Base-by-base conservation (phyloP, 2,329 filamentous ascomycete genomes). In the Aspergillus caelatus region DNA sequence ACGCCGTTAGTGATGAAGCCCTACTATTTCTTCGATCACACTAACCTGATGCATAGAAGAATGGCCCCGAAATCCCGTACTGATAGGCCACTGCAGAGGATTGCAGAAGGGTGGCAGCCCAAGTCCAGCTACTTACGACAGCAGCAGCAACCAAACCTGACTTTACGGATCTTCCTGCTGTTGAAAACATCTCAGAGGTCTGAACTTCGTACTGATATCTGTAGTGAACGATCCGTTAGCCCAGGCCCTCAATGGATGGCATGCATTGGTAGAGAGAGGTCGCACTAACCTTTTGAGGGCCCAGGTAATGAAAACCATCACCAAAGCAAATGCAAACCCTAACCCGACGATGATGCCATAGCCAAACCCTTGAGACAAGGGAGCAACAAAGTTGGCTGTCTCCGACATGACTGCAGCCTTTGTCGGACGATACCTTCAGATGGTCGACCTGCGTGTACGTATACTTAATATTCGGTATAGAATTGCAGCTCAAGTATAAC, bases 111-210 rank as follows among this genome's bases (percentile, higher is more conserved):
- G 92, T 95, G 26, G 92, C 93, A 0, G 92, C 93, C 93, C 93
- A 96, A 0, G 93, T 96, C 93, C 94, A 97, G 6, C 90, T 93
- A 19, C 91, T 94, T 4, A 96, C 92, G n/a, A 97, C 93, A 19
- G 93, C 93, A 6, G 92, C 91, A 12, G 92, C 91, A 0, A 96
- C 92, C 16, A 97, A 84, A 50, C 93, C 94, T 10, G 92, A 93
- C 75, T 96, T 97, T 68, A 97, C 92, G 1, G 91, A 93, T 65
- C 94, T 85, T 21, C 93, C 93, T 57, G 93, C 93, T 0, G 93
- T 96, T 67, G 86, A 93, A 83, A 97, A 97, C 87, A 93, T 95
- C 80, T 97, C 93, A 0, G 91, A 94, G 0, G 94, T 97, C 77
- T 96, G 93, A 3, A 94, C 77, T 74, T 81, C 93, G 82, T 89